These are phyloP conservation scores for Trichosanthes truncata DNA, from an alignment of 306 rosid species.

Conservation along the genomic window DNA sequence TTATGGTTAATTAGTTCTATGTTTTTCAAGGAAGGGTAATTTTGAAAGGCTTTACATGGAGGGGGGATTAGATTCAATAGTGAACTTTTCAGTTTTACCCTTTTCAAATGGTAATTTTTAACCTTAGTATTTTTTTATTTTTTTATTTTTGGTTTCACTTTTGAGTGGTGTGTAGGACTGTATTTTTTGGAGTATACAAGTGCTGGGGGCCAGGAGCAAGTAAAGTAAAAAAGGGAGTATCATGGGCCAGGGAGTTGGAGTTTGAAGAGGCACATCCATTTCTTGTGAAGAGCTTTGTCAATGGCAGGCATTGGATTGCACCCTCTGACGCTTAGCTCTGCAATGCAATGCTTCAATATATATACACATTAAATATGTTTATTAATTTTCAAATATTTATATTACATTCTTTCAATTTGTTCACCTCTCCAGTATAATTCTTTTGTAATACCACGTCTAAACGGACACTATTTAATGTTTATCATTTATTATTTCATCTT, in stretches of 20 bases:
- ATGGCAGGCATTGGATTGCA: conserved; percentile 88
- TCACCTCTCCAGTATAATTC: not conserved
- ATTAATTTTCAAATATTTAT: not conserved
- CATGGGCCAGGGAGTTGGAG: conserved; percentile 62
- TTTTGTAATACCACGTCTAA: not conserved
- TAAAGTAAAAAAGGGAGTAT: conserved; percentile 34
- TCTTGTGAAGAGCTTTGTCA: conserved; percentile 70
- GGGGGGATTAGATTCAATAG: too few species aligned
- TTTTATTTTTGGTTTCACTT: not conserved
- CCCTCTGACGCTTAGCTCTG: conserved; percentile 49
- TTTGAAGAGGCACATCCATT: conserved; percentile 65
- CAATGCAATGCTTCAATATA: not conserved
- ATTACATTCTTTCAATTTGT: not conserved
- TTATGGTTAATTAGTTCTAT: too few species aligned
- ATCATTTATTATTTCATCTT: not conserved
- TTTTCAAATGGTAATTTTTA: too few species aligned
- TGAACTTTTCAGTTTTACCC: not conserved
- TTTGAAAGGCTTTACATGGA: too few species aligned
- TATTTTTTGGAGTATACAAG: conserved; percentile 62
- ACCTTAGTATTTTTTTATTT: too few species aligned
- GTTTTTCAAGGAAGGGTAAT: too few species aligned
- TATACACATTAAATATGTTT: not conserved
- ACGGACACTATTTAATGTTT: not conserved
- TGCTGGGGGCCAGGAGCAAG: conserved; percentile 83
- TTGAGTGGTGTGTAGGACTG: conserved; percentile 38